Conservation (phyloP, 2,329 filamentous ascomycete species). For the Pochonia chlamydosporia region DNA sequence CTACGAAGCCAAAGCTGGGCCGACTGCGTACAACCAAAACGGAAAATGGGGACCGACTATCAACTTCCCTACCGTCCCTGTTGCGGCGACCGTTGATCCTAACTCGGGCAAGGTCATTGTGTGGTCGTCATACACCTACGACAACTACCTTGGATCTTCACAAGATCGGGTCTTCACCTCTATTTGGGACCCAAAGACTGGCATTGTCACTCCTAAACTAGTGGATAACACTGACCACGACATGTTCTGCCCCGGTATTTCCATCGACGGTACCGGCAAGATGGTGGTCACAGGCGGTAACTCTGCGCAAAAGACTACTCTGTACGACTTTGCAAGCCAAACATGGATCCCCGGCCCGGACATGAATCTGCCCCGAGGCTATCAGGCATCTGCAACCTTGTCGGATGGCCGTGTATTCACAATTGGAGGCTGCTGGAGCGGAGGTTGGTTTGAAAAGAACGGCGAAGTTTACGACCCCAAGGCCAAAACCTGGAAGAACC, state of each 20-base stretch:
- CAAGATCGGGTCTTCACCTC: constrained; percentile 12
- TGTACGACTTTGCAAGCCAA: constrained; percentile 35
- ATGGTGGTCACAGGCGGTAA: constrained; percentile 50
- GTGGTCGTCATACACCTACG: constrained; percentile 10
- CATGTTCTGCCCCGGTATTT: constrained; percentile 49
- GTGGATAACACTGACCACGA: constrained; percentile 40
- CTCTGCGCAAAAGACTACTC: constrained; percentile 39
- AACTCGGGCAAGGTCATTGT: constrained; percentile 4
- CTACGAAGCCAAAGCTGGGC: constrained; percentile 19
- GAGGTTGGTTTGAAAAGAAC: constrained; percentile 43
- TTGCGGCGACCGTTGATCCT: constrained; percentile 10
- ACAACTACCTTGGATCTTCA: constrained; percentile 10
- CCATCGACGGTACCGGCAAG: constrained; percentile 37
- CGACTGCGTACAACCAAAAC: constrained; percentile 13
- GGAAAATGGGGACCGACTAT: constrained; percentile 29
- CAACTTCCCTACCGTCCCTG: constrained; percentile 30
- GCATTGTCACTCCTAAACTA: constrained; percentile 18
- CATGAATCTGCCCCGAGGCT: constrained; percentile 43
- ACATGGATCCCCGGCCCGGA: constrained; percentile 32
- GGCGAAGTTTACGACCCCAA: constrained; percentile 47
- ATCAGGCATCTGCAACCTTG: constrained; percentile 44
- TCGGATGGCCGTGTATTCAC: constrained; percentile 51
- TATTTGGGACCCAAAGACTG: constrained; percentile 12
- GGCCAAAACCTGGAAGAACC: constrained; percentile 38
- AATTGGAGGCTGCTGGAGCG: constrained; percentile 50